Percentiles rank a stretch among this genome's conserved stretches.
These are phyloP conservation scores for Xylaria sp. DNA, from an alignment of 2,329 filamentous ascomycete species.

Conservation along the genomic window DNA sequence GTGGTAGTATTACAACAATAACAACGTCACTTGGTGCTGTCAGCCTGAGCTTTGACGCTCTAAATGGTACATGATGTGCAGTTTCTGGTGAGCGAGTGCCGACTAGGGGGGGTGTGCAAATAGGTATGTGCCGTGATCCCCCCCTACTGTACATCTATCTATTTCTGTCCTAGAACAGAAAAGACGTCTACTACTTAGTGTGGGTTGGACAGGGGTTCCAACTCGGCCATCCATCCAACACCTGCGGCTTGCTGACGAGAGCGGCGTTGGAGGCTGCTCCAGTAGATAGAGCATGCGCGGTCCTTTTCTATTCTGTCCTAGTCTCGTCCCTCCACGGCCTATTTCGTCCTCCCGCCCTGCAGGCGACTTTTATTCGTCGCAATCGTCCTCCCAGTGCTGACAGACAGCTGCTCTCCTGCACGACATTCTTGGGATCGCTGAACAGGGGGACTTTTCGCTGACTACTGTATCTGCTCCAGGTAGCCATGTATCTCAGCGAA, in stretches of 20 bases:
- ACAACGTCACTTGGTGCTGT: conserved; percentile 27
- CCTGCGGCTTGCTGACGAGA: conserved; percentile 33
- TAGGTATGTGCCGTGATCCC: conserved; percentile 33
- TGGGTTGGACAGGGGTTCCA: conserved; percentile 27
- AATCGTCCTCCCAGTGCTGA: conserved; percentile 21
- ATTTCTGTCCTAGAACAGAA: conserved; percentile 36
- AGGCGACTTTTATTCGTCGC: conserved; percentile 27
- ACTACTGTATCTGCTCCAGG: conserved; percentile 13
- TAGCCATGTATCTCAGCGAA: conserved; percentile 4
- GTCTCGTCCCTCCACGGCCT: conserved; percentile 17
- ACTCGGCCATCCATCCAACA: conserved; percentile 24
- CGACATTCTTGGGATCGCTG: conserved; percentile 28
- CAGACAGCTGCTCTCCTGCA: conserved; percentile 31
- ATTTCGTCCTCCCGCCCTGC: conserved; percentile 24
- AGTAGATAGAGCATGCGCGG: conserved; percentile 37
- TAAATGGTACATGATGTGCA: conserved; percentile 25
- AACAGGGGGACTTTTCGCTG: conserved; percentile 25
- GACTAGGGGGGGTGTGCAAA: conserved; percentile 25
- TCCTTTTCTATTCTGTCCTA: conserved; percentile 37
- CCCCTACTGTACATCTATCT: conserved; percentile 28
- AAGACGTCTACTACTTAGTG: conserved; percentile 18
- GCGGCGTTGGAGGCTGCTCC: conserved; percentile 36
- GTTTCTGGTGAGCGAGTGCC: conserved; percentile 36
- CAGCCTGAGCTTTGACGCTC: conserved; percentile 21
- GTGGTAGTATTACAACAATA: conserved; percentile 28